Evolutionary conservation across 83 land plant species (phyloP).

Genomic region (Diphasiastrum complanatum): DNA sequence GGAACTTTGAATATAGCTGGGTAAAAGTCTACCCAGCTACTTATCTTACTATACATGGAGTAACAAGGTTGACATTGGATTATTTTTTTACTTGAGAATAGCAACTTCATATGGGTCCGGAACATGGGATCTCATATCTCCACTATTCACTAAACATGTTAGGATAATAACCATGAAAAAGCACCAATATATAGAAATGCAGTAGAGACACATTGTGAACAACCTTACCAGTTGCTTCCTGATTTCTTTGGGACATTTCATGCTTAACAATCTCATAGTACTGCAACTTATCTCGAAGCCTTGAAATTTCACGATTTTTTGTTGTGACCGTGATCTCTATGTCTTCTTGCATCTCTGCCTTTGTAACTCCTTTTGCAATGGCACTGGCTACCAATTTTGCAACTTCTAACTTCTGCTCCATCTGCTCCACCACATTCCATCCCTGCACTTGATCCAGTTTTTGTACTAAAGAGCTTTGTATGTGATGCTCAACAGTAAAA

Average conservation of each 20-base stretch:
- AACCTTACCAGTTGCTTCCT: conserved; percentile 44
- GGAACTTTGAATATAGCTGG: too few relatives aligned
- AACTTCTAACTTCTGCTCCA: conserved; percentile 33
- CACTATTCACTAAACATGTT: too few relatives aligned
- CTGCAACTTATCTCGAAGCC: conserved; percentile 48
- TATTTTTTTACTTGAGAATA: too few relatives aligned
- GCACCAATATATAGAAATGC: too few relatives aligned
- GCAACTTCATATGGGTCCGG: too few relatives aligned
- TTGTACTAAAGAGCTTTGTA: conserved; percentile 4
- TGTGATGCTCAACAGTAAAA: conserved; percentile 13
- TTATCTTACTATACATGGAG: too few relatives aligned
- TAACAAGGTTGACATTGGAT: too few relatives aligned
- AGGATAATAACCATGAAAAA: too few relatives aligned
- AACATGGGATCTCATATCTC: too few relatives aligned
- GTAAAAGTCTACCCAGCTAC: too few relatives aligned
- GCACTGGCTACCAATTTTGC: conserved; percentile 37
- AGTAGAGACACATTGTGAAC: not conserved
- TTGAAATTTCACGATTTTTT: conserved; percentile 42
- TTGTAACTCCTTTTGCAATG: conserved; percentile 30
- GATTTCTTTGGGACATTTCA: conserved; percentile 60
- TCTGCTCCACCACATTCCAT: not conserved
- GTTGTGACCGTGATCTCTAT: conserved; percentile 24
- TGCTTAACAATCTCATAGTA: conserved; percentile 49
- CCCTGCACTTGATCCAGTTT: not conserved
- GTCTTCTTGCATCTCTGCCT: conserved; percentile 36